phyloP scores from a whole-genome alignment of 2,329 filamentous ascomycete genomes.

The Alternaria sp. region DNA sequence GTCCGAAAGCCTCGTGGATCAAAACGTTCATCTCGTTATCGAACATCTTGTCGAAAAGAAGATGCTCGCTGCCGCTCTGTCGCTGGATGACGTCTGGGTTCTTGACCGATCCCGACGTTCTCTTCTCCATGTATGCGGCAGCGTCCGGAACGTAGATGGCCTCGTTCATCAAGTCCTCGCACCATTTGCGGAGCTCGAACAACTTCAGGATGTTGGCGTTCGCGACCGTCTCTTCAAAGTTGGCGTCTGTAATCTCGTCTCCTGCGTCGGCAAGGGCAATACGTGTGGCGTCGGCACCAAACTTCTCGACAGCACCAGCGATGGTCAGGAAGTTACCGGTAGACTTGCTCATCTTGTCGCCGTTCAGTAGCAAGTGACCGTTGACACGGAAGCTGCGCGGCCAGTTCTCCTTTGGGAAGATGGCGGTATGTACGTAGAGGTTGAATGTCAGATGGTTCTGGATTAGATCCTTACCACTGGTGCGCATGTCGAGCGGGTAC shows the following conservation, averaged over 20 bases:
- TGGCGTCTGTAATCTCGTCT: constrained; percentile 92
- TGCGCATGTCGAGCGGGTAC: constrained; percentile 88
- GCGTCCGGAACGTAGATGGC: constrained; percentile 52
- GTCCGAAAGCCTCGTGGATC: constrained; percentile 76
- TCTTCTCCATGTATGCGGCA: constrained; percentile 51
- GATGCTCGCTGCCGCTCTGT: constrained; percentile 67
- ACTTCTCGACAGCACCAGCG: constrained; percentile 84
- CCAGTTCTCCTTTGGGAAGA: constrained; percentile 90
- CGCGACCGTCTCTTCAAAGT: constrained; percentile 94
- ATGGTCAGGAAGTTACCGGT: constrained; percentile 97
- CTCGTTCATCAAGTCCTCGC: constrained; percentile 80
- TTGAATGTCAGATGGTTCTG: constrained; percentile 94
- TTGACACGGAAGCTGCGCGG: constrained; percentile 85
- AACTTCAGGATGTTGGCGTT: constrained; percentile 90
- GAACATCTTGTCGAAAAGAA: constrained; percentile 88
- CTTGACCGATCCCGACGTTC: constrained; percentile 54
- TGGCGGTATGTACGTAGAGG: constrained; percentile 89
- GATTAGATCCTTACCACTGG: constrained; percentile 77
- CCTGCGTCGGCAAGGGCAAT: constrained; percentile 94
- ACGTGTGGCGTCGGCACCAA: constrained; percentile 89
- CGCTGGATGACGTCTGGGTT: constrained; percentile 69
- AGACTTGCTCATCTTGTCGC: constrained; percentile 98
- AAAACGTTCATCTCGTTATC: constrained; percentile 90
- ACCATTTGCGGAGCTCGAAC: constrained; percentile 86
- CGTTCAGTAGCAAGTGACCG: constrained; percentile 91